These are phyloP conservation scores for Cynara cardunculus DNA, from an alignment of 129 eudicot species.

Conservation along the genomic window DNA sequence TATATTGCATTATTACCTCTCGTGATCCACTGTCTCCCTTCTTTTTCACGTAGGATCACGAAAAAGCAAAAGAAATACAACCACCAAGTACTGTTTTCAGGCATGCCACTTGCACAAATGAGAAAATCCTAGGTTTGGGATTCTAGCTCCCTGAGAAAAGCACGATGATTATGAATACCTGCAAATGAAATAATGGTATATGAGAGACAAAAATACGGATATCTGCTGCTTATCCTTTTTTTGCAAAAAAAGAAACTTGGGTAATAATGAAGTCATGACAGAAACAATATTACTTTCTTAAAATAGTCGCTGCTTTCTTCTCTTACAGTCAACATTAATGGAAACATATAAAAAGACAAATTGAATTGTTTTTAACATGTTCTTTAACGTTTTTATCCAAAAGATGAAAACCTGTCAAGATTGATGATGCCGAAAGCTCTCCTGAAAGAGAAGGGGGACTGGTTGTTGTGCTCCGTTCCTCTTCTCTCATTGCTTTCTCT, in stretches of 20 bases:
- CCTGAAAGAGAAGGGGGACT: no score
- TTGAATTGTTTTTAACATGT: no score
- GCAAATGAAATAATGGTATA: not conserved
- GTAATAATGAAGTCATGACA: not conserved
- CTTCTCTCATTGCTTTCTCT: not conserved
- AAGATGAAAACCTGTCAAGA: no score
- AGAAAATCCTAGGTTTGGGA: conserved; percentile 3
- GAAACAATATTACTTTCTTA: not conserved
- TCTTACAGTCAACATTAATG: not conserved
- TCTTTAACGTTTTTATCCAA: no score
- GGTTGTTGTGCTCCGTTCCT: no score
- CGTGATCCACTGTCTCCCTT: not conserved
- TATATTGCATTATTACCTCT: not conserved
- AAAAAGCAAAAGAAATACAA: not conserved
- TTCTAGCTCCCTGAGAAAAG: not conserved
- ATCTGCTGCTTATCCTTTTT: not conserved
- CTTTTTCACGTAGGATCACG: not conserved
- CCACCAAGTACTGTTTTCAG: not conserved
- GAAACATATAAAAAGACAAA: not conserved
- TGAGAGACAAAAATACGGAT: not conserved
- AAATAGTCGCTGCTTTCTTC: not conserved
- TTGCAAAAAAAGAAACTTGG: not conserved
- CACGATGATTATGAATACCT: not conserved
- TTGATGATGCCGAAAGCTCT: no score
- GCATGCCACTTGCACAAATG: not conserved